Base-by-base conservation (phyloP, 139 green algal genomes). In the Penium margaritaceum region DNA sequence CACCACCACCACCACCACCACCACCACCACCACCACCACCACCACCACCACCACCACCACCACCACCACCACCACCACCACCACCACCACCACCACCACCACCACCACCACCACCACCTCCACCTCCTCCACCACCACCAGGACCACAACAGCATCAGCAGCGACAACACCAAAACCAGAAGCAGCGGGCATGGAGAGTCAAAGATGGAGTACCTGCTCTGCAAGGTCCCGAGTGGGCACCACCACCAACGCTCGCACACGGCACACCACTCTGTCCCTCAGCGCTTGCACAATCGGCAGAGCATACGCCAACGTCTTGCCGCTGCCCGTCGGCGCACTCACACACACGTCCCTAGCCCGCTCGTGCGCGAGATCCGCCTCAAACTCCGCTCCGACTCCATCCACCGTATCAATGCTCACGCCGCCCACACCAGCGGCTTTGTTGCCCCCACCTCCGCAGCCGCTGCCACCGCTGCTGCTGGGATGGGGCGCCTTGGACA, bases 261-360 rank as follows among this genome's bases (percentile, higher is more conserved):
- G 15, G 1, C 63, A 43, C 37, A 72, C 78, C 32, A 57, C 63
- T 27, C 78, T 85, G 78, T 67, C 65, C 5, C 77, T 58, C 41
- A 95, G 83, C 0, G 47, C 81, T 72, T 95, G 90, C 34, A 95
- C 67, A 3, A 95, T 74, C 0, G 90, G 91, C 47, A 96, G 82
- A 24, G 80, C 88, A 81, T 94, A 95, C 35, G 90, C 87, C 21
- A 86, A 85, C 9, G 91, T 96, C 83, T 96, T 96, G 70, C 91
- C 91, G n/a, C n/a, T n/a, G n/a, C n/a, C n/a, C n/a, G n/a, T n/a
- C n/a, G n/a, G n/a, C n/a, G n/a, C n/a, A n/a, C n/a, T n/a, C n/a
- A n/a, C n/a, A n/a, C n/a, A n/a, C n/a, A n/a, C n/a, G n/a, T n/a
- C n/a, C n/a, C n/a, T n/a, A n/a, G n/a, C n/a, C n/a, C n/a, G n/a